Evolutionary conservation across 108 stramenopile species (phyloP).

Genomic region (Chaetoceros tenuissimus): DNA sequence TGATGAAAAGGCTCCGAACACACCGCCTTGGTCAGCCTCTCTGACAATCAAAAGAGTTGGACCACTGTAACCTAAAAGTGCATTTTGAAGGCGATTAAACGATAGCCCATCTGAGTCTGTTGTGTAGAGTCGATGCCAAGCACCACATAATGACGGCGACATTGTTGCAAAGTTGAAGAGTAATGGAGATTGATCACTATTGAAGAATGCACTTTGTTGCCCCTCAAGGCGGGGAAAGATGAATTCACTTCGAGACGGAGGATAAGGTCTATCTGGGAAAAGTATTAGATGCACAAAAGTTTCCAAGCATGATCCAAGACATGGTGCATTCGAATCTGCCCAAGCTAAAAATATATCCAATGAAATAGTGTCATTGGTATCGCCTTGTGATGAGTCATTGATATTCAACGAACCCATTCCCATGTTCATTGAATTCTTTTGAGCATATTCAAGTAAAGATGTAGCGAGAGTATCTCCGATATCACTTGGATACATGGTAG

Average conservation of each 20-base stretch:
- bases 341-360: constrained; percentile 56
- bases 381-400: neutral
- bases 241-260: constrained; percentile 49
- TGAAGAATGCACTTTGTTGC: constrained; percentile 31
- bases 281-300: constrained; percentile 62
- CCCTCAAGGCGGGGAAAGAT: constrained; percentile 28
- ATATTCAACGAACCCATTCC: constrained; percentile 3
- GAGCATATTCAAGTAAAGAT: constrained; percentile 14
- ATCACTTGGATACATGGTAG: neutral
- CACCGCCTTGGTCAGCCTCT: constrained; percentile 32
- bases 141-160: constrained; percentile 39
- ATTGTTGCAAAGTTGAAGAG: constrained; percentile 48
- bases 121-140: constrained; percentile 71
- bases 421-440: neutral
- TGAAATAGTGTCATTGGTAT: constrained; percentile 17
- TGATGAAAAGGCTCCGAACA: constrained; percentile 59
- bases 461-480: constrained; percentile 13
- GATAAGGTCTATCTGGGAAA: constrained; percentile 35
- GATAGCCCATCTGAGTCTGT: constrained; percentile 72
- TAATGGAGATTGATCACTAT: constrained; percentile 14
- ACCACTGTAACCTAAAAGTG: constrained; percentile 70
- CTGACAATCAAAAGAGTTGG: constrained; percentile 67
- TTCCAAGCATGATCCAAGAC: constrained; percentile 48
- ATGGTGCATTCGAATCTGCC: constrained; percentile 58
- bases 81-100: constrained; percentile 72